A percentile compares a stretch with the other conserved stretches of the same genome.
Evolutionary conservation across 352 stramenopile genomes (phyloP).

Genomic region (Pythium dissotocum): DNA sequence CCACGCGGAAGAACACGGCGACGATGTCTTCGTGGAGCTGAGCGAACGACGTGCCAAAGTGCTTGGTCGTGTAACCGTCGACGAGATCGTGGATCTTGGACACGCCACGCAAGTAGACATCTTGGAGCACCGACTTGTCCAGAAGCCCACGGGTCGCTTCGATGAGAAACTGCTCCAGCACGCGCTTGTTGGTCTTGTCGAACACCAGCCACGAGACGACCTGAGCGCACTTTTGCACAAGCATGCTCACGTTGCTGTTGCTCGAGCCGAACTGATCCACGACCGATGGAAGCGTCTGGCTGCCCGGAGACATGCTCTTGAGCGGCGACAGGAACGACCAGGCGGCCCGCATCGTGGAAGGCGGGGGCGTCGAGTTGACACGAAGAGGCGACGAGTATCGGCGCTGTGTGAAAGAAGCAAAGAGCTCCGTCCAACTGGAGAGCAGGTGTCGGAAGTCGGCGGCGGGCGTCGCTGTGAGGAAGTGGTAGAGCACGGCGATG

Average conservation of each 20-base stretch:
- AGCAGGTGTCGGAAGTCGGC: conserved; percentile 32
- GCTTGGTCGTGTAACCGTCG: conserved; percentile 11
- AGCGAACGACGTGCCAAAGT: conserved; percentile 3
- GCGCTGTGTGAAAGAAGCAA: not conserved
- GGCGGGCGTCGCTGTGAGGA: conserved; percentile 38
- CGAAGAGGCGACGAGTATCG: not conserved
- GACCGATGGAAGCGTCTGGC: conserved; percentile 12
- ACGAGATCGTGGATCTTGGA: conserved; percentile 13
- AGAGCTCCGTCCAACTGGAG: conserved; percentile 29
- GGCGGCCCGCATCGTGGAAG: not conserved
- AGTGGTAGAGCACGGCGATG: conserved; percentile 46
- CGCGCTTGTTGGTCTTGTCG: conserved; percentile 12
- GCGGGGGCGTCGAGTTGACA: conserved; percentile 21
- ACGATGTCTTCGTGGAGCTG: conserved; percentile 25
- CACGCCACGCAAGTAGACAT: conserved; percentile 2
- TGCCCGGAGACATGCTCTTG: not conserved
- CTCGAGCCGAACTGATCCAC: not conserved
- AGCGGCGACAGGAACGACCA: conserved; percentile 17
- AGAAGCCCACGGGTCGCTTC: conserved; percentile 5
- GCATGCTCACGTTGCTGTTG: not conserved
- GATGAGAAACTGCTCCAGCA: conserved; percentile 12
- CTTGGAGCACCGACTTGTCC: not conserved
- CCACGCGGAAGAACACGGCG: conserved; percentile 15
- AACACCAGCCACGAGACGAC: conserved; percentile 15
- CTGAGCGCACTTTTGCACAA: conserved; percentile 18